Percentiles rank a stretch among this genome's conserved stretches.
Evolutionary conservation across 768 basidiomycete genomes (phyloP).

Genomic region (Pholiota conissans): DNA sequence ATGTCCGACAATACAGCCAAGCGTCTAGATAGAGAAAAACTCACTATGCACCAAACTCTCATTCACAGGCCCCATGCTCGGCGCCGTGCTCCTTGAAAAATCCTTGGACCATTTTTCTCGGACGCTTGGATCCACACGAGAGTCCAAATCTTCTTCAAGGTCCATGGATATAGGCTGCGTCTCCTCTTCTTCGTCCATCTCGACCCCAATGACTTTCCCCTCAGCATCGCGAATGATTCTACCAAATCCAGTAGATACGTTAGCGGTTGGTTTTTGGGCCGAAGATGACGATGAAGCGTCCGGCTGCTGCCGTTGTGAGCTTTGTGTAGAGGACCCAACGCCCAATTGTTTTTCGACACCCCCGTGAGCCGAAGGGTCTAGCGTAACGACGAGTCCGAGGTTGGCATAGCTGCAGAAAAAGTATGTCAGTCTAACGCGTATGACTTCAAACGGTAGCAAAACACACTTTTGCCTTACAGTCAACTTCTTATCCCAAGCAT

Average conservation of each 20-base stretch:
- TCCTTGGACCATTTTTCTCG: conserved; percentile 40
- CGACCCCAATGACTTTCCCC: conserved; percentile 73
- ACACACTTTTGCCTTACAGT: conserved; percentile 92
- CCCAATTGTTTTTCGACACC: conserved; percentile 54
- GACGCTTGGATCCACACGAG: conserved; percentile 17
- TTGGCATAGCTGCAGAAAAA: conserved; percentile 62
- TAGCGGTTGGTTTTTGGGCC: conserved; percentile 16
- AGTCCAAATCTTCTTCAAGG: conserved; percentile 34
- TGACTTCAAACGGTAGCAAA: neutral
- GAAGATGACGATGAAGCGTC: conserved; percentile 11
- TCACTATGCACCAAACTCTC: conserved; percentile 26
- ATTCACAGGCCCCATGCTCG: conserved; percentile 13
- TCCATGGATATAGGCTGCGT: conserved; percentile 18
- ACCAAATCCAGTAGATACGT: conserved; percentile 68
- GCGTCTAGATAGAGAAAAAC: conserved; percentile 12
- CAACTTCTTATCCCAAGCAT: conserved; percentile 84
- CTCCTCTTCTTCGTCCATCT: conserved; percentile 58
- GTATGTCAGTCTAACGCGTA: neutral
- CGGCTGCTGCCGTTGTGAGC: conserved; percentile 6
- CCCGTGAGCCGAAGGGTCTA: conserved; percentile 69
- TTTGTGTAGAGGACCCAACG: conserved; percentile 16
- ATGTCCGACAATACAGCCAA: too few species aligned
- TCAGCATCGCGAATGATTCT: conserved; percentile 78
- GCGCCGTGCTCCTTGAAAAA: conserved; percentile 27
- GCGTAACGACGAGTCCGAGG: conserved; percentile 68